Base-by-base conservation (phyloP, 2,329 filamentous ascomycete species). In the Ceratocystis papillata region DNA sequence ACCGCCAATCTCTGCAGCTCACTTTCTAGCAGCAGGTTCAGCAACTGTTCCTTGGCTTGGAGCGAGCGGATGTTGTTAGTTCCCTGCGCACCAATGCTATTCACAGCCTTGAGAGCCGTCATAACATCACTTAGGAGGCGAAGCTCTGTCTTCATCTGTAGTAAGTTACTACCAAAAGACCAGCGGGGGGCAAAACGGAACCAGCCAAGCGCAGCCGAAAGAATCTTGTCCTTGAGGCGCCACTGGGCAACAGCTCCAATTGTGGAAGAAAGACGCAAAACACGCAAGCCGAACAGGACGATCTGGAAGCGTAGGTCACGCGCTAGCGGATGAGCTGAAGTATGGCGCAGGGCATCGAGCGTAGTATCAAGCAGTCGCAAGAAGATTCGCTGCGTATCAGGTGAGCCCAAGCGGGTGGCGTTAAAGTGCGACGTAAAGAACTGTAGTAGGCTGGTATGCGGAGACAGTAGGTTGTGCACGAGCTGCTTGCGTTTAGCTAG, bases 371-470 rank as follows among this genome's bases (percentile, higher is more conserved):
- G 83, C 69, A 97, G 79, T 44, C 93, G 88, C 68, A 88, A 79
- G 75, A 96, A 96, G 3, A 92, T 82, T 68, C 84, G 83, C 71
- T 96, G 90, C 0, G 87, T 87, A 72, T 96, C 88, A 1, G 85
- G 81, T 70, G 87, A 96, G 30, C 90, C 87, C 30, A 96, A 80
- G n/a, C 92, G 84, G 12, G 89, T 92, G 1, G 95, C 91, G 73
- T 91, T 96, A 77, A 96, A 99, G 74, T 97, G 93, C 72, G 94
- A 99, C 67, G 84, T 87, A 68, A 99, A 83, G 74, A 97, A 96
- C 69, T 96, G 90, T 44, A 96, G 77, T 30, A 97, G 77, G 28
- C 89, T 86, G 64, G 89, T 85, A 74, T 99, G 94, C 3, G 94
- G 94, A 6, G 90, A 87, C 48, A 99, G 83, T 63, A 93, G 77